Evolutionary conservation across 2,329 filamentous ascomycete species (phyloP), one percentile per base, ranked within the genome.

Genomic region (Raffaelea ambrosiae): DNA sequence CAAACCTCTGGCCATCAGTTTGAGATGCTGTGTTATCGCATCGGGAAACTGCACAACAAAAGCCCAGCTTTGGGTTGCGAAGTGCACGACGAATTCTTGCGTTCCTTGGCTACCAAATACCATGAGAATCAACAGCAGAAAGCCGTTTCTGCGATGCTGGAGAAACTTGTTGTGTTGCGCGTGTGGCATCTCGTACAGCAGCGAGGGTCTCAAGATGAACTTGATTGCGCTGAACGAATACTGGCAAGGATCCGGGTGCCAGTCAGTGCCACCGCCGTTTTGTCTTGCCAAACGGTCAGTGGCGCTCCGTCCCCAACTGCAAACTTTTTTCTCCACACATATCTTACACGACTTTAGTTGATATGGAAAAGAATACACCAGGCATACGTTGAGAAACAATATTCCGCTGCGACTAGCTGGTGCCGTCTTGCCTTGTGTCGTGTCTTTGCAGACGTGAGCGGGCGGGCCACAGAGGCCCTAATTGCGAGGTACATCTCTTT

Each of bases 321-420:
- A n/a, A 13, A 35, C 9, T 31, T 10, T 44, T 21, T 10, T n/a
- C n/a, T n/a, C n/a, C n/a, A n/a, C n/a, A n/a, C n/a, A n/a, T n/a
- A n/a, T n/a, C n/a, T n/a, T n/a, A n/a, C n/a, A n/a, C n/a, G n/a
- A n/a, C n/a, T n/a, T n/a, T n/a, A 91, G 85, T 63, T 95, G 3
- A 66, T 95, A 3, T 96, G 89, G 88, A 93, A 88, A 63, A 77
- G 74, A 22, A 70, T 86, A n/a, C 84, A 89, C 46, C 64, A 70
- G 1, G 69, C 70, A 14, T 79, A 77, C 52, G 65, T 65, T 1
- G 70, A 76, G 29, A 67, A 72, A 2, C 65, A 79, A 16, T 76
- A 75, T 47, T 66, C 71, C 3, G 54, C 69, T 14, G 76, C 84
- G 1, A 76, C 84, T 52, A 64, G 69, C 44, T 96, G 88, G 88